These are phyloP conservation scores for Amesomyces nigricolor DNA, from an alignment of 2,329 filamentous ascomycete genomes.

Conservation along the genomic window DNA sequence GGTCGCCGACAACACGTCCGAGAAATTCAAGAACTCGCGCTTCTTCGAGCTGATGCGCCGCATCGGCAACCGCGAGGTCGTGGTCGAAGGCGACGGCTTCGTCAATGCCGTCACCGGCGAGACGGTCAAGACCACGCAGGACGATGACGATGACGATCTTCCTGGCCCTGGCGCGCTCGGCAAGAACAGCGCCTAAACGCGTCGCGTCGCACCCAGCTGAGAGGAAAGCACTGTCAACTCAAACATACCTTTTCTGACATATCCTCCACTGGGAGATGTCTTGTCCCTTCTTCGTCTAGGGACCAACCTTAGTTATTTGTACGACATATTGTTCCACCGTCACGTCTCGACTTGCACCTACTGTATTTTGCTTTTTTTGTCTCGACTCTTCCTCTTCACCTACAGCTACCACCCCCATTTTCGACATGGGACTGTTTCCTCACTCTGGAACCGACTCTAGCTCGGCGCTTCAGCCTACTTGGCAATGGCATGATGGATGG, in stretches of 20 bases:
- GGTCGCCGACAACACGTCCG: slow-evolving; percentile 60
- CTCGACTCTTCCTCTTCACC: not conserved
- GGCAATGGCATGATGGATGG: not conserved
- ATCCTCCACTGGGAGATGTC: not conserved
- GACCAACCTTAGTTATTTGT: not conserved
- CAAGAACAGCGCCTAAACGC: not conserved
- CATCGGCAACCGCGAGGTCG: slow-evolving; percentile 65
- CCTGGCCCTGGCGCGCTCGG: not conserved
- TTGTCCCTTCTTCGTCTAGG: not conserved
- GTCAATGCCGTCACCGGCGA: slow-evolving; percentile 29
- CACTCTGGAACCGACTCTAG: not conserved
- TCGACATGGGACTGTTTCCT: not conserved
- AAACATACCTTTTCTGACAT: not conserved
- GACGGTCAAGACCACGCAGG: slow-evolving; percentile 11
- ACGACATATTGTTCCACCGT: slow-evolving; percentile 5
- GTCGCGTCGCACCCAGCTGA: not conserved
- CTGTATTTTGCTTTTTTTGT: slow-evolving; percentile 2
- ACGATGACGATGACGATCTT: not conserved
- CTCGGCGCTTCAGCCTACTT: not conserved
- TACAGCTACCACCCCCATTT: not conserved
- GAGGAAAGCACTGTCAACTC: not conserved
- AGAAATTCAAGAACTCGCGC: slow-evolving; percentile 72
- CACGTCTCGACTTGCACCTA: not conserved
- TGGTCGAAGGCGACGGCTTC: slow-evolving; percentile 55
- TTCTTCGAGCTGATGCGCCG: slow-evolving; percentile 74